Conservation (phyloP, 495 filamentous ascomycete genomes). For the Choiromyces venosus region DNA sequence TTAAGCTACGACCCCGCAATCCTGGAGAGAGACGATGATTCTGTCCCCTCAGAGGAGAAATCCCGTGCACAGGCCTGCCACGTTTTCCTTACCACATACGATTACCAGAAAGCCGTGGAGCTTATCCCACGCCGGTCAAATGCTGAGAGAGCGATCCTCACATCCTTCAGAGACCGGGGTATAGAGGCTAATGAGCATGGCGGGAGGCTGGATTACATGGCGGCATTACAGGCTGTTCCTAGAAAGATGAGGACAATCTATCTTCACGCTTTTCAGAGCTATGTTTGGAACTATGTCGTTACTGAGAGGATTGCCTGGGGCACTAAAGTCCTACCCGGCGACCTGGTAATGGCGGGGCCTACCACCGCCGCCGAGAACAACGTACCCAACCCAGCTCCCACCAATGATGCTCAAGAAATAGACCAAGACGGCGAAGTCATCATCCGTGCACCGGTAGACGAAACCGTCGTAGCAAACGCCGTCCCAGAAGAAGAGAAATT, state of each 20-base stretch:
- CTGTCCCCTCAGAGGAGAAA: conserved; percentile 65
- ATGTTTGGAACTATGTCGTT: conserved; percentile 84
- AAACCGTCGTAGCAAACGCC: background rate
- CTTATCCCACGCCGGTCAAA: conserved; percentile 73
- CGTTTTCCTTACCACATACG: conserved; percentile 58
- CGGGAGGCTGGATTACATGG: conserved; percentile 58
- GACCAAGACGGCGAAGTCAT: conserved; percentile 68
- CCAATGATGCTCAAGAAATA: conserved; percentile 44
- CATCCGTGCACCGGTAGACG: conserved; percentile 41
- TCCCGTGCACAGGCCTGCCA: conserved; percentile 69
- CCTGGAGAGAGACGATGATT: conserved; percentile 45
- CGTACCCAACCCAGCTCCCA: conserved; percentile 21
- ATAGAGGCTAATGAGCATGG: conserved; percentile 24
- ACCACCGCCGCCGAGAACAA: conserved; percentile 47
- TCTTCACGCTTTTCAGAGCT: conserved; percentile 88
- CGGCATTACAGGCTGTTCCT: conserved; percentile 69
- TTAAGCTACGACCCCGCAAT: conserved; percentile 58
- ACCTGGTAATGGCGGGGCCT: conserved; percentile 68
- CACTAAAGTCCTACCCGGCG: conserved; percentile 70
- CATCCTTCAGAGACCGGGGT: conserved; percentile 53
- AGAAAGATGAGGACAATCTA: conserved; percentile 85
- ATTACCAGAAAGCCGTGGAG: conserved; percentile 54
- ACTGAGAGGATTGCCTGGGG: conserved; percentile 70
- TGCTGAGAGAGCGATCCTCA: conserved; percentile 71
- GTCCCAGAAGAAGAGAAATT: conserved; percentile 54